Evolutionary conservation across 2,329 filamentous ascomycete genomes (phyloP), one percentile per base, ranked within the genome.

Genomic region (Aspergillus sp.): DNA sequence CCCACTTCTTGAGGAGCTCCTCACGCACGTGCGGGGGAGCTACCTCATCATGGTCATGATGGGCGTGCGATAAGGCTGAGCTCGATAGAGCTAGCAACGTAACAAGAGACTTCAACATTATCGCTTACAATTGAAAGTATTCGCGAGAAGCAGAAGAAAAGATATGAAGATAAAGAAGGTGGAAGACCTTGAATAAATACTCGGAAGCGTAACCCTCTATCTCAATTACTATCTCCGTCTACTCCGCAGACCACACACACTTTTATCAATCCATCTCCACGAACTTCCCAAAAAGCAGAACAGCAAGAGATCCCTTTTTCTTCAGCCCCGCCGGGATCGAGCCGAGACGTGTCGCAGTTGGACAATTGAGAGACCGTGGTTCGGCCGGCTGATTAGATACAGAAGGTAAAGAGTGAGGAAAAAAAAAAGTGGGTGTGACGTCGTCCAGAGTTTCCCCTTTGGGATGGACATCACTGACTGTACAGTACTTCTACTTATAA

Each of bases 1-100:
- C 69, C 72, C 72, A 75, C 63, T 74, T 75, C 55, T 63, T 64
- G 43, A 74, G 59, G 43, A 75, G 53, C 49, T 74, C 71, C 33
- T 69, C 70, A 3, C 67, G 63, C 41, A 67, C 60, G 49, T 68
- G 64, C 46, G 66, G 63, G 3, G 67, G 61, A 19, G 70, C 59
- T 23, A 66, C 66, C 44, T 73, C 66, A 15, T 63, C 58, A 33
- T 72, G 63, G 47, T 70, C 65, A 44, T 72, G 68, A 52, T 74
- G 71, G 15, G 68, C 63, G 47, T 66, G 65, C 7, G 67, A 57
- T 19, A 62, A 47, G 15, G 59, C 65, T 2, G 60, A 58, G n/a
- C 61, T 54, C 46, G 61, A 56, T 45, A 66, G 55, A n/a, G 66
- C 65, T 52, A 69, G 58, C 46, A 66, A 49, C 44, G 51, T 56